Conservation (phyloP, 805 yeast species). For the Suhomyces vadensis region DNA sequence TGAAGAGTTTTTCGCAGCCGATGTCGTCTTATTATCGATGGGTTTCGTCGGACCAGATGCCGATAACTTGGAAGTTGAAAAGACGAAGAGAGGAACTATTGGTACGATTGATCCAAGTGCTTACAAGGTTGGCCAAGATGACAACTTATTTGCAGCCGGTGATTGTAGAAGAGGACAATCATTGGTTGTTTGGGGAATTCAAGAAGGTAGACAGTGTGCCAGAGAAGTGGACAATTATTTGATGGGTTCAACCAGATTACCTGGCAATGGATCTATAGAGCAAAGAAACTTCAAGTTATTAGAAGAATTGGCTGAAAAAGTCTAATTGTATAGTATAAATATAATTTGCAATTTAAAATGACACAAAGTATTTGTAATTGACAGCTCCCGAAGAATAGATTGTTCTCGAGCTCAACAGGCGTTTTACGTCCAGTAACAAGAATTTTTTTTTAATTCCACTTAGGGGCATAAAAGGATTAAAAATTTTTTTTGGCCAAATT, state of each 20-base stretch:
- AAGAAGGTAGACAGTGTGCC: constrained; percentile 99
- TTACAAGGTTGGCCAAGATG: constrained; percentile 63
- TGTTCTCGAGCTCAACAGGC: no score
- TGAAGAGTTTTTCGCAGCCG: constrained; percentile 94
- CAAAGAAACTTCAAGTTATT: constrained; percentile 76
- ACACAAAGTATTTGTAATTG: background rate
- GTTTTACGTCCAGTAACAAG: no score
- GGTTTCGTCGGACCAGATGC: constrained; percentile 97
- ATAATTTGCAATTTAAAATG: background rate
- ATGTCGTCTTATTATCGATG: constrained; percentile 90
- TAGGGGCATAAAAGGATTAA: no score
- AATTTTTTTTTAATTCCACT: no score
- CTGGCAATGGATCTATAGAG: constrained; percentile 92
- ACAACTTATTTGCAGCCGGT: constrained; percentile 90
- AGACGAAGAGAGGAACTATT: constrained; percentile 85
- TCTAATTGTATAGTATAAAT: constrained; percentile 21
- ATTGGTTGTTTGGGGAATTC: constrained; percentile 98
- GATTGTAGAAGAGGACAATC: constrained; percentile 99
- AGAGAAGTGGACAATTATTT: constrained; percentile 82
- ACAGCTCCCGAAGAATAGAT: no score
- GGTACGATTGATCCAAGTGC: constrained; percentile 58
- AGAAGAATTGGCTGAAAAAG: constrained; percentile 72
- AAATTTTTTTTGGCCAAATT: no score
- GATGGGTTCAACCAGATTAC: constrained; percentile 78
- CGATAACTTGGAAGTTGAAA: constrained; percentile 63